phyloP scores from a whole-genome alignment of 768 basidiomycete species.

The Suillus tomentosus region DNA sequence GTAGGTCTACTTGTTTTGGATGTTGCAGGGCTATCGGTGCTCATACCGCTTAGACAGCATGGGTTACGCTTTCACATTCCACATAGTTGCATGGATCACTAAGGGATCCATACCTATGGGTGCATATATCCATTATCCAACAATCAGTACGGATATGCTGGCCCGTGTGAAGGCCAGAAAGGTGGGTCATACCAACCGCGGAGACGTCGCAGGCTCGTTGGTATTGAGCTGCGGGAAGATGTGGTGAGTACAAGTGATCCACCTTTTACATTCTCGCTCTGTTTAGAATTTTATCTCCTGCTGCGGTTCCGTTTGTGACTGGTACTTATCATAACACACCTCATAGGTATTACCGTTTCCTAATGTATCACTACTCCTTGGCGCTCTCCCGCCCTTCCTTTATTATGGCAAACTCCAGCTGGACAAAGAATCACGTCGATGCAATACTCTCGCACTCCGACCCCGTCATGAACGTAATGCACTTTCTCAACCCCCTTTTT shows the following conservation, averaged over 20 bases:
- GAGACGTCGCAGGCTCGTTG: conserved; percentile 51
- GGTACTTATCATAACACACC: conserved; percentile 1
- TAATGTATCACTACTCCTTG: conserved; percentile 80
- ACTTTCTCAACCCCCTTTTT: conserved; percentile 43
- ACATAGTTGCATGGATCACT: conserved; percentile 61
- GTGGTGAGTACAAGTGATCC: conserved; percentile 43
- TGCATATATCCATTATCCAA: conserved; percentile 96
- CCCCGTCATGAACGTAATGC: conserved; percentile 46
- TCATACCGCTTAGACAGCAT: conserved; percentile 72
- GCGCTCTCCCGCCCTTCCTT: conserved; percentile 75
- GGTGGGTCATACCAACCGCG: conserved; percentile 64
- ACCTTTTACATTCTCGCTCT: not conserved
- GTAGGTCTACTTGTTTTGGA: conserved; percentile 41
- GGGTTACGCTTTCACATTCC: conserved; percentile 97
- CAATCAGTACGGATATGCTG: conserved; percentile 94
- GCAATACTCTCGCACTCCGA: conserved; percentile 66
- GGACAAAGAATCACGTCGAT: conserved; percentile 88
- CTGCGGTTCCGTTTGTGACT: not conserved
- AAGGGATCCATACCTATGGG: conserved; percentile 67
- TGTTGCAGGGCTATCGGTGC: conserved; percentile 14
- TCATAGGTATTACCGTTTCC: conserved; percentile 82
- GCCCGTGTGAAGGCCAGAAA: conserved; percentile 65
- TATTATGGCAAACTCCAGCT: conserved; percentile 93
- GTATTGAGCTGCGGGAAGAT: conserved; percentile 64
- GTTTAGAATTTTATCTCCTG: not conserved